A percentile compares a stretch with the other conserved stretches of the same genome.
Evolutionary conservation across 805 yeast genomes (phyloP).

Genomic region (Ascoidea asiatica): DNA sequence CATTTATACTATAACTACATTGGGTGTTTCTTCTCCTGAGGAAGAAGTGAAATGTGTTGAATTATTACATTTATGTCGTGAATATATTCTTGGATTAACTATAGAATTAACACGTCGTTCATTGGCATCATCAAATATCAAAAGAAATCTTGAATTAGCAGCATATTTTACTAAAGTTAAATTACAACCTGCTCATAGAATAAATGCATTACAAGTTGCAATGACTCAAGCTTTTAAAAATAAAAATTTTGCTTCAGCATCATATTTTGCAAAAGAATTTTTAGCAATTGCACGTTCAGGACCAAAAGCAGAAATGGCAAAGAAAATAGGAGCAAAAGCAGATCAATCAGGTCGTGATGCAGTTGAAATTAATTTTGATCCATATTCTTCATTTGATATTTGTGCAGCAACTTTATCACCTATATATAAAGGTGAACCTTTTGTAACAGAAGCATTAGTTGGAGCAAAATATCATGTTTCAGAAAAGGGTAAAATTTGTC

Average conservation of each 20-base stretch:
- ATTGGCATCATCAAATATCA: conserved; percentile 48
- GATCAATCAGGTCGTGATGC: conserved; percentile 78
- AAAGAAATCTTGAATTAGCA: conserved; percentile 87
- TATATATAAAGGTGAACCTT: conserved; percentile 63
- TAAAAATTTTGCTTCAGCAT: conserved; percentile 79
- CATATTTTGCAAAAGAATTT: conserved; percentile 79
- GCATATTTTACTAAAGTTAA: conserved; percentile 87
- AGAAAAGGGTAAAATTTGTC: conserved; percentile 69
- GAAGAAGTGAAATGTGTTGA: conserved; percentile 68
- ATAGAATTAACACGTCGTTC: conserved; percentile 84
- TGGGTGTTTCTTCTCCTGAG: conserved; percentile 59
- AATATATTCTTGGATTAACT: conserved; percentile 83
- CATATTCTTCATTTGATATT: conserved; percentile 78
- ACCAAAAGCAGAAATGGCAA: conserved; percentile 79
- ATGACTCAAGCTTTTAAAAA: conserved; percentile 84
- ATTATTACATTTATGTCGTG: conserved; percentile 62
- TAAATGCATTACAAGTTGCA: conserved; percentile 87
- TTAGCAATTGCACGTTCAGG: conserved; percentile 59
- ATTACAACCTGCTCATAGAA: conserved; percentile 70
- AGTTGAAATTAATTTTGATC: conserved; percentile 83
- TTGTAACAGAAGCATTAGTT: conserved; percentile 67
- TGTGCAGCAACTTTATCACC: conserved; percentile 86
- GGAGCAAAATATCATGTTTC: conserved; percentile 76
- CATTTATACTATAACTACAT: conserved; percentile 59
- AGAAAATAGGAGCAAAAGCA: conserved; percentile 65